Evolutionary conservation across 352 stramenopile species (phyloP).

Genomic region (Phytopythium ostracodes): DNA sequence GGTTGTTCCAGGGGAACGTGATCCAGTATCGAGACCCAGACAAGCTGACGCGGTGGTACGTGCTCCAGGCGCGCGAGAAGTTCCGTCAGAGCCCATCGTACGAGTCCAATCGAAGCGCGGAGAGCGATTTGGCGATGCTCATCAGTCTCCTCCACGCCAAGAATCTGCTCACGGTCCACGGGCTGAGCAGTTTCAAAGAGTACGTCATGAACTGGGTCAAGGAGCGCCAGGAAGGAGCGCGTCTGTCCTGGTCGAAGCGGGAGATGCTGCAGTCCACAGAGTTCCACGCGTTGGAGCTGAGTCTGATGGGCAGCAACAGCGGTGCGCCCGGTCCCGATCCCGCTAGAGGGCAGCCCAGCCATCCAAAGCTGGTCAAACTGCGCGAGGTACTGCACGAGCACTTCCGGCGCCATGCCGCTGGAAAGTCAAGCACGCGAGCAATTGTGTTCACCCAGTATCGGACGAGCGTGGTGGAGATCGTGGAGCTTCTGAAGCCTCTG

Average conservation of each 20-base stretch:
- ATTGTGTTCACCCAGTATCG: constrained; percentile 99
- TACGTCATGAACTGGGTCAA: constrained; percentile 57
- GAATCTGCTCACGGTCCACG: constrained; percentile 74
- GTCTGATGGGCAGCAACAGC: constrained; percentile 24
- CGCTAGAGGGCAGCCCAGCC: constrained; percentile 21
- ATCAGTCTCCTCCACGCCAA: constrained; percentile 73
- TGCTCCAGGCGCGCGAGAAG: constrained; percentile 68
- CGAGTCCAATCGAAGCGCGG: constrained; percentile 56
- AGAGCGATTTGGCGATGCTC: constrained; percentile 74
- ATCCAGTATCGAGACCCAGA: constrained; percentile 70
- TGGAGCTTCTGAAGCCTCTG: constrained; percentile 63
- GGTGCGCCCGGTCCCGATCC: constrained; percentile 8
- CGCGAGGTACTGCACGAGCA: constrained; percentile 86
- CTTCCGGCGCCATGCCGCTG: constrained; percentile 65
- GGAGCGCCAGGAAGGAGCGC: constrained; percentile 38
- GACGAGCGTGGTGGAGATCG: constrained; percentile 93
- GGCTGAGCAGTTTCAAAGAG: constrained; percentile 67
- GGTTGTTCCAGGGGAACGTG: constrained; percentile 48
- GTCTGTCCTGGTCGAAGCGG: constrained; percentile 77
- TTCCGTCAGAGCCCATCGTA: constrained; percentile 72
- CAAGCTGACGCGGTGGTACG: constrained; percentile 71
- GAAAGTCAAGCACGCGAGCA: constrained; percentile 83
- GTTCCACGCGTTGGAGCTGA: constrained; percentile 58
- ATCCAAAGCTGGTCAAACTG: constrained; percentile 90
- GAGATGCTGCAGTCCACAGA: constrained; percentile 68